Evolutionary conservation across 1,284 basidiomycete species (phyloP).

Genomic region (Ceratobasidium sp.): DNA sequence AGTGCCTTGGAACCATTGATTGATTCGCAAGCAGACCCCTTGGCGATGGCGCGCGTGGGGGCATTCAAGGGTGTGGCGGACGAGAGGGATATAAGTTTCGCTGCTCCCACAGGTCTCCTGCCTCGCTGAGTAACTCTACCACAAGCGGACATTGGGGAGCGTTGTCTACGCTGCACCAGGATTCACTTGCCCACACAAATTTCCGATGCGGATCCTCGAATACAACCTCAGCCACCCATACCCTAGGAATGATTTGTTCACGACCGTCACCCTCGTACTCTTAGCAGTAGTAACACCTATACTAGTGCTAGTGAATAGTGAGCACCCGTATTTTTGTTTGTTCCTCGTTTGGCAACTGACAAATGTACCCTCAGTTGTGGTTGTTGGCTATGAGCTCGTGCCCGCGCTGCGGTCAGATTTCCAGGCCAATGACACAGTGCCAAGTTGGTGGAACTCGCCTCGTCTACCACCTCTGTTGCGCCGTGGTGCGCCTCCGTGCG

Average conservation of each 20-base stretch:
- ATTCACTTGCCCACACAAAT: background rate
- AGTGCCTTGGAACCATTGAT: too few species aligned
- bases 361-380: background rate
- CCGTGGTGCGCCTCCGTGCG: constrained; percentile 3
- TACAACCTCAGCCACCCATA: constrained; percentile 27
- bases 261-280: background rate
- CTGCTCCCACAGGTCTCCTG: too few species aligned
- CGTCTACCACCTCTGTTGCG: constrained; percentile 25
- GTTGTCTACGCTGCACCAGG: background rate
- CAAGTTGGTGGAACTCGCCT: constrained; percentile 8
- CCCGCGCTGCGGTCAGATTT: constrained; percentile 14
- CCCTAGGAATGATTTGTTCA: constrained; percentile 12
- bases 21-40: too few species aligned
- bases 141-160: too few species aligned
- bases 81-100: too few species aligned
- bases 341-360: background rate
- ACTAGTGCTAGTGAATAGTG: constrained; percentile 22
- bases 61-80: too few species aligned
- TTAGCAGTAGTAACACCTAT: constrained; percentile 11
- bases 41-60: too few species aligned
- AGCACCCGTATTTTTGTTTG: background rate
- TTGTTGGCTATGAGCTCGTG: constrained; percentile 25
- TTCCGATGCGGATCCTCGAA: constrained; percentile 16
- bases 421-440: constrained; percentile 19
- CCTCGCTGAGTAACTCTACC: too few species aligned